Percentiles rank a stretch among this genome's conserved stretches.
Evolutionary conservation across 805 yeast genomes (phyloP).

Genomic region (Saturnispora sekii): DNA sequence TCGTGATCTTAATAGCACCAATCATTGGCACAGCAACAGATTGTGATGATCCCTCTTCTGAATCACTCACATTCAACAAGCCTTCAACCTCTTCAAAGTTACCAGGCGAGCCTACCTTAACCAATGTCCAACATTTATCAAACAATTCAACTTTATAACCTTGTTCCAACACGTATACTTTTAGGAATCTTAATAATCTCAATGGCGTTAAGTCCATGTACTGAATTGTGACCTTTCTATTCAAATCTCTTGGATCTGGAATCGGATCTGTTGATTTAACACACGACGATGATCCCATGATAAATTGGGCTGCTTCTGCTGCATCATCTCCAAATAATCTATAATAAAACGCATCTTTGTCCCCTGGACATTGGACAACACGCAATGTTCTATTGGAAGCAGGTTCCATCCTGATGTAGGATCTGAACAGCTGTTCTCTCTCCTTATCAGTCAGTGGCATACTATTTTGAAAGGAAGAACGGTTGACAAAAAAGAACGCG

Average conservation of each 20-base stretch:
- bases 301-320: slow-evolving; percentile 65
- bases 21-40: slow-evolving; percentile 34
- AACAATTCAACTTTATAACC: slow-evolving; percentile 78
- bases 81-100: slow-evolving; percentile 74
- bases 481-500: slow-evolving; percentile 1
- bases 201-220: slow-evolving; percentile 74
- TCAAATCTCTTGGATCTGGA: slow-evolving; percentile 30
- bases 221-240: slow-evolving; percentile 30
- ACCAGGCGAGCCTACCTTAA: slow-evolving; percentile 77
- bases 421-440: slow-evolving; percentile 6
- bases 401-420: slow-evolving; percentile 37
- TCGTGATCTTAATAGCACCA: slow-evolving; percentile 38
- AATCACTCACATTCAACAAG: slow-evolving; percentile 30
- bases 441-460: slow-evolving; percentile 17
- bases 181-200: slow-evolving; percentile 56
- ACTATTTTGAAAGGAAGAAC: slow-evolving; percentile 19
- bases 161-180: slow-evolving; percentile 55
- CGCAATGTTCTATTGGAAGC: slow-evolving; percentile 48
- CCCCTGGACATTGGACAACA: slow-evolving; percentile 39
- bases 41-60: slow-evolving; percentile 29
- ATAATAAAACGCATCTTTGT: slow-evolving; percentile 66
- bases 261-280: slow-evolving; percentile 36
- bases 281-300: slow-evolving; percentile 78
- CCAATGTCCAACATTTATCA: slow-evolving; percentile 50
- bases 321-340: slow-evolving; percentile 72